Percentiles rank a stretch among this genome's conserved stretches.
Conservation (phyloP, 139 green algal species). For the Chlamydomonas asymmetrica region DNA sequence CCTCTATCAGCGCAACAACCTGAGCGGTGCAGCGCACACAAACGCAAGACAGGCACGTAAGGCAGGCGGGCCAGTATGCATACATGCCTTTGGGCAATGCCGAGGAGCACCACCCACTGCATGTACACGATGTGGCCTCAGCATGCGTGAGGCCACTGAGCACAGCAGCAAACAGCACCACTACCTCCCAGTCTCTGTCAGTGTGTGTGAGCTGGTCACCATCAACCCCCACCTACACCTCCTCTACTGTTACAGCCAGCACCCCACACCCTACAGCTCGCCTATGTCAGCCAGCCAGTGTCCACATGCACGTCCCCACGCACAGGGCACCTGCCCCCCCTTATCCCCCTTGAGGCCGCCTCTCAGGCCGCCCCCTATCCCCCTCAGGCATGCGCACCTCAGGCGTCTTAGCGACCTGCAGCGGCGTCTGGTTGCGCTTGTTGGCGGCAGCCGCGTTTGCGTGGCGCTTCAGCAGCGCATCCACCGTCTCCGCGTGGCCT, state of each 20-base stretch:
- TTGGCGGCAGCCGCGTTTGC: slow-evolving; percentile 57
- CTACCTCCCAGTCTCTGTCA: too few species aligned
- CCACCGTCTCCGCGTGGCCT: slow-evolving; percentile 56
- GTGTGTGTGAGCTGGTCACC: background rate
- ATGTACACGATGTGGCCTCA: background rate
- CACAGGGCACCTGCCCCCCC: background rate
- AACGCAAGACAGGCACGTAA: too few species aligned
- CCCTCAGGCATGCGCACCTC: slow-evolving; percentile 30
- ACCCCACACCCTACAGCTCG: background rate
- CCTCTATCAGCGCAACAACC: slow-evolving; percentile 8
- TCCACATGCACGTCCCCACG: background rate
- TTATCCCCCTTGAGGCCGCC: slow-evolving; percentile 8
- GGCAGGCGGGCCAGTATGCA: too few species aligned
- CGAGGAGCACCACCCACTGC: too few species aligned
- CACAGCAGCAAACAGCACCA: too few species aligned
- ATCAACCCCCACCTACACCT: background rate
- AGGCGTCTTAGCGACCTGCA: slow-evolving; percentile 43
- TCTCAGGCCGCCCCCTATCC: background rate
- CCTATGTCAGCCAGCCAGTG: background rate
- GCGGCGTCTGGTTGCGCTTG: slow-evolving; percentile 52
- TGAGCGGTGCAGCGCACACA: too few species aligned
- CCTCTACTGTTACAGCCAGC: background rate
- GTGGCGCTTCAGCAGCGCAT: slow-evolving; percentile 66
- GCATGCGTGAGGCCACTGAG: background rate
- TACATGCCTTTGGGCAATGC: too few species aligned